phyloP scores from a whole-genome alignment of 1,139 yeast genomes.

The Kluyveromyces marxianus region DNA sequence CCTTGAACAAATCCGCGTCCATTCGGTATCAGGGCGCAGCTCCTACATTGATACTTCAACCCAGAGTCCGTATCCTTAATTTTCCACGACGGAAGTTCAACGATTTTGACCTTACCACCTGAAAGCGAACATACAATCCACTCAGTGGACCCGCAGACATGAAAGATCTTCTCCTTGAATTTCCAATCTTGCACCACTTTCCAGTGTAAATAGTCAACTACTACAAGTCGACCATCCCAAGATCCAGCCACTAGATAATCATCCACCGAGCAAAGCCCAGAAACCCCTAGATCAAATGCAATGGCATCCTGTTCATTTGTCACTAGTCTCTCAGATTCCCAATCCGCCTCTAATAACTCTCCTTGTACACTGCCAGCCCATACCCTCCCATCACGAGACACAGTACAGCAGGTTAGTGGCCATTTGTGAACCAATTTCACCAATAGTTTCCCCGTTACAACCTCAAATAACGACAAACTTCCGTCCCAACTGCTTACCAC shows the following conservation, averaged over 20 bases:
- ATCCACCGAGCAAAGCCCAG: constrained; percentile 13
- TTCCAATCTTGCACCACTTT: constrained; percentile 7
- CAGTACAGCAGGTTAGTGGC: constrained; percentile 15
- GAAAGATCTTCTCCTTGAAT: constrained; percentile 43
- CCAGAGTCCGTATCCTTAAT: constrained; percentile 53
- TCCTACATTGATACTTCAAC: constrained; percentile 62
- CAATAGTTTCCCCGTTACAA: constrained; percentile 6
- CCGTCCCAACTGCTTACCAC: constrained; percentile 29
- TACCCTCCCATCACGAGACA: constrained; percentile 9
- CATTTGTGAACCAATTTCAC: constrained; percentile 12
- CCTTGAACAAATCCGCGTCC: constrained; percentile 66
- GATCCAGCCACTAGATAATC: constrained; percentile 20
- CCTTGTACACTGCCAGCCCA: constrained; percentile 28
- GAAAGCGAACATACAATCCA: constrained; percentile 52
- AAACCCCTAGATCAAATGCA: constrained; percentile 14
- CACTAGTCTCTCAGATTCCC: constrained; percentile 14
- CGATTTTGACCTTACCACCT: constrained; percentile 34
- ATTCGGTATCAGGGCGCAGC: constrained; percentile 49
- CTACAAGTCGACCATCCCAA: constrained; percentile 28
- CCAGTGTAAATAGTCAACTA: constrained; percentile 15
- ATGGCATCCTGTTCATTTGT: constrained; percentile 5
- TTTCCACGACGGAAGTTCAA: constrained; percentile 56
- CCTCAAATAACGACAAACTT: constrained; percentile 17
- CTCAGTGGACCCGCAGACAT: constrained; percentile 50
- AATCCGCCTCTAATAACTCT: constrained; percentile 20